Evolutionary conservation across 177 flowering plant genomes (phyloP), one percentile per base, ranked within the genome.

Genomic region (Vitis hybrid): DNA sequence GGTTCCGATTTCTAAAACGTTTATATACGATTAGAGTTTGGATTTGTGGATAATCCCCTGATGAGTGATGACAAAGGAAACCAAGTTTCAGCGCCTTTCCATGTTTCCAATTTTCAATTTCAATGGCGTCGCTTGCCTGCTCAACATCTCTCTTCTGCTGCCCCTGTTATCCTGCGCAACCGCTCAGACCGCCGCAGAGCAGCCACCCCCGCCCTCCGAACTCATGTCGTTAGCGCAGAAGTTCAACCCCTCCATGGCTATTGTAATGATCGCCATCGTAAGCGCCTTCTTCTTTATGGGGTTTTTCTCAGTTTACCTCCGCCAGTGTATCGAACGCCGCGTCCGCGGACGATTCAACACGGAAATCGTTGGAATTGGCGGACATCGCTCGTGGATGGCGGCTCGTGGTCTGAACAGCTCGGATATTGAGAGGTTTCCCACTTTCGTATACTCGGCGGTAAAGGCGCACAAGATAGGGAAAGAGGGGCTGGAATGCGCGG

Each of bases 401-500:
- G 60, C 63, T 3, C 80, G 77, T 0, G 90, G 93, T 1, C 87
- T 87, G 2, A 87, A 87, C 57, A 60, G 71, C 20, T 68, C 68
- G 2, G 73, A 82, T 16, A 80, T 86, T 68, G 77, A 73, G 39
- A 73, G 82, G 1, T 87, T 88, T 53, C 93, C 93, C 2, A 84
- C 85, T n/a, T 84, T 87, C 62, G 26, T 71, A 0, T 88, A 87
- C 82, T 82, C 88, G 19, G 63, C 56, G 7, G 90, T 89, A 8
- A 87, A 85, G 65, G 80, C 71, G 34, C 77, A 80, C 15, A 80
- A 83, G 79, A 73, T 80, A 19, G 90, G 87, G 6, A 80, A 77
- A 14, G 85, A 68, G 8, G 69, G 79, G 31, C 72, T 88, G 15
- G 92, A 85, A 54, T 90, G 94, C 70, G 90, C 90, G 19, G 88